Evolutionary conservation across 805 yeast genomes (phyloP), one percentile per base, ranked within the genome.

Genomic region (Starmerella davenportii): DNA sequence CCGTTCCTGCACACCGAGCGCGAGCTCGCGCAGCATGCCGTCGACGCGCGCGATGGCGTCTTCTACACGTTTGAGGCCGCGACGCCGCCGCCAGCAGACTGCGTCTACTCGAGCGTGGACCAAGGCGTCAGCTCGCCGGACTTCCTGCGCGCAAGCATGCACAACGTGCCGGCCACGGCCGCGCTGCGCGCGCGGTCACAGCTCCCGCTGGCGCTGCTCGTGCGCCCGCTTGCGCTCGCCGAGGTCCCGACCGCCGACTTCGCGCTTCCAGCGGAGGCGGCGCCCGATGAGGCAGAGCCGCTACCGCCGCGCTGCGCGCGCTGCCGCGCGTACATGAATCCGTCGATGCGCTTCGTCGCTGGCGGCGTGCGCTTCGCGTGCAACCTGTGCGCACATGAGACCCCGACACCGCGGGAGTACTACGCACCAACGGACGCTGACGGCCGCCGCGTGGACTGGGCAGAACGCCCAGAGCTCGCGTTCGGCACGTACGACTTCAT

Each of bases 281-380:
- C 5, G 53, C 63, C 30, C n/a, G n/a, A n/a, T n/a, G 17, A 23
- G 9, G 11, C 9, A 7, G 8, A 8, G 15, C 15, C 7, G 8
- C 28, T 37, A 31, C 93, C 94, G 0, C 76, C 92, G 25, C 70
- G 99, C 48, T 90, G 99, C 59, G 70, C 72, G 47, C 75, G 96
- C 44, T 90, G 99, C 60, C 71, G 95, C 40, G 72, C 94, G 1
- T 90, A 84, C 56, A 66, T 84, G 44, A 90, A 87, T 54, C 92
- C 95, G 3, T 70, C 74, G 16, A 77, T 79, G 74, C 74, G 69
- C 43, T 74, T 72, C 47, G 61, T 66, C 38, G 65, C 71, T 4
- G 68, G 66, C 39, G 74, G 75, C 21, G 69, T 74, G 32, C 63
- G 60, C 41, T 79, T 81, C 57, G 64, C 71, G 11, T 90, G 98